Percentiles rank a stretch among this genome's conserved stretches.
phyloP scores from a whole-genome alignment of 306 rosid genomes.

The Mimosa pudica region DNA sequence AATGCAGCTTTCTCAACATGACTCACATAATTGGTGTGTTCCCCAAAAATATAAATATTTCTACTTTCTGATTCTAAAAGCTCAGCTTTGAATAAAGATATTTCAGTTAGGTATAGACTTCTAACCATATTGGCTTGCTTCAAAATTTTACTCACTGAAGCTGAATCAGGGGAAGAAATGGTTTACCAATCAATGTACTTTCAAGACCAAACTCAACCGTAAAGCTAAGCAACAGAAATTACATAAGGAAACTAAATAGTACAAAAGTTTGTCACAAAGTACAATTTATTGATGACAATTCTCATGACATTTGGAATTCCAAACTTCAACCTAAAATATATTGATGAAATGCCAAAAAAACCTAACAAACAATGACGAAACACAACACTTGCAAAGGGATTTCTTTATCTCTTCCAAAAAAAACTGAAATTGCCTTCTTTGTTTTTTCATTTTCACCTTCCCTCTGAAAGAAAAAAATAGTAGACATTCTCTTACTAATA shows the following conservation, averaged over 20 bases:
- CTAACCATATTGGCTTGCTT: neutral
- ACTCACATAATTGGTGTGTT: neutral
- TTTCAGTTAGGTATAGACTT: neutral
- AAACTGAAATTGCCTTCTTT: neutral
- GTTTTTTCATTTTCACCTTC: constrained; percentile 14
- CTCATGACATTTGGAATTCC: constrained; percentile 29
- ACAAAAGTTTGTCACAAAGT: neutral
- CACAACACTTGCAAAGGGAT: constrained; percentile 20
- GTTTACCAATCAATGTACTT: neutral
- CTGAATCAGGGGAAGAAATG: neutral
- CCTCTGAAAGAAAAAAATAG: constrained; percentile 4
- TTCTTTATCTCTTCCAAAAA: constrained; percentile 25
- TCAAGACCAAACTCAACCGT: constrained; percentile 15
- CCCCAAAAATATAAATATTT: neutral
- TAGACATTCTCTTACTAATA: constrained; percentile 8
- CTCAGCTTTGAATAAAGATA: neutral
- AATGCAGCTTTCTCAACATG: neutral
- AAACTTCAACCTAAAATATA: neutral
- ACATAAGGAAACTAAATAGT: constrained; percentile 6
- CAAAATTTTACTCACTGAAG: neutral
- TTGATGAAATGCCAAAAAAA: constrained; percentile 14
- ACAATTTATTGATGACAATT: constrained; percentile 34
- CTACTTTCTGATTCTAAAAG: neutral
- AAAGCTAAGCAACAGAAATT: constrained; percentile 7
- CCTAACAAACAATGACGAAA: constrained; percentile 25